Conservation (phyloP, 2,329 filamentous ascomycete genomes). For the Paecilomyces sp. region DNA sequence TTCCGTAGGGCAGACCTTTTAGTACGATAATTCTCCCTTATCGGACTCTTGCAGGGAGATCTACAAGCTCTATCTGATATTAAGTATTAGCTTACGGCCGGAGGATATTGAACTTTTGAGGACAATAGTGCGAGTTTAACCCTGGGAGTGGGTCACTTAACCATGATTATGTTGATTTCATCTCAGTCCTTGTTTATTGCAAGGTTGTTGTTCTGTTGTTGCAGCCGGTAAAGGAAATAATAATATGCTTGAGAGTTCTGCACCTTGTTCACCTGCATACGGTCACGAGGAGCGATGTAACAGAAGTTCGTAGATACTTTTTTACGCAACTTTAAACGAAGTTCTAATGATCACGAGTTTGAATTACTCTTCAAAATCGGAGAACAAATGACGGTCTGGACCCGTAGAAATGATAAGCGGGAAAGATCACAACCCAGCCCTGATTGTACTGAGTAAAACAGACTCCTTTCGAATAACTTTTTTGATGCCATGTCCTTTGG, state of each 20-base stretch:
- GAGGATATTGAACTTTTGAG: background rate
- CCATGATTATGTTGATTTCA: background rate
- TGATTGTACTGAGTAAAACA: background rate
- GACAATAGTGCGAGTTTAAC: background rate
- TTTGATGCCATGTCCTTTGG: background rate
- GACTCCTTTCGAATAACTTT: too few species aligned
- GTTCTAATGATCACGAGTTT: background rate
- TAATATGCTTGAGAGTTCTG: background rate
- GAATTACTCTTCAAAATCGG: background rate
- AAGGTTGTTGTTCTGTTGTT: background rate
- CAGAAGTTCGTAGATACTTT: background rate
- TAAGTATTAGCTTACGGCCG: background rate
- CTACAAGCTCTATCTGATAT: background rate
- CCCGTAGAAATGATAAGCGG: background rate
- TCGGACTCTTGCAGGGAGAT: background rate
- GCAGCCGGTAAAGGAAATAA: background rate
- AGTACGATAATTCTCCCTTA: background rate
- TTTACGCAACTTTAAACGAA: background rate
- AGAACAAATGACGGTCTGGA: background rate
- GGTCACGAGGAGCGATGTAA: background rate
- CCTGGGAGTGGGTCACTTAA: background rate
- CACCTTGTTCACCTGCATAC: background rate
- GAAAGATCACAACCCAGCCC: background rate
- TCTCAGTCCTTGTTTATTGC: background rate
- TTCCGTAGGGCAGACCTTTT: background rate